phyloP scores from a whole-genome alignment of 257 asterid species.

The Jacaranda copaia region DNA sequence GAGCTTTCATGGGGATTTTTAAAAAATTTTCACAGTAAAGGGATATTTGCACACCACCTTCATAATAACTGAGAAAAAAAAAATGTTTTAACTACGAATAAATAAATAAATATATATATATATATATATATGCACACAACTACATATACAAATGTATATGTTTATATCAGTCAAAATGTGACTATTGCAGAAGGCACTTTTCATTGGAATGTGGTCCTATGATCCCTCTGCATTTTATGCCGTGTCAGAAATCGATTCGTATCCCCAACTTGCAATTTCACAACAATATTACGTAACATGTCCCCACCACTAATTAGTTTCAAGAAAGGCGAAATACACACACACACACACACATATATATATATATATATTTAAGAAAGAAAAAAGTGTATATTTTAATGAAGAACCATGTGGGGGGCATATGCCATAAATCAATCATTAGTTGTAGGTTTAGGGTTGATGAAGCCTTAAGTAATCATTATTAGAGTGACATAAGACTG shows the following conservation, averaged over 20 bases:
- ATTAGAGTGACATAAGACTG: conserved; percentile 35
- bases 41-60: background rate
- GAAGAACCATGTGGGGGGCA: conserved; percentile 63
- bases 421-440: conserved; percentile 42
- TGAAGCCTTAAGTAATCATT: conserved; percentile 43
- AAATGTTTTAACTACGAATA: background rate
- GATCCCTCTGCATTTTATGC: conserved; percentile 33
- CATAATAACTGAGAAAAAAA: too few relatives aligned
- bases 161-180: conserved; percentile 21
- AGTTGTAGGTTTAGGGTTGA: conserved; percentile 46
- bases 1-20: too few relatives aligned
- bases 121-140: background rate
- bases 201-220: conserved; percentile 40
- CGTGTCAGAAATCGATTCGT: conserved; percentile 41
- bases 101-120: too few relatives aligned
- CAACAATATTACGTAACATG: conserved; percentile 34
- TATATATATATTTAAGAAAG: background rate
- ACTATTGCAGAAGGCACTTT: conserved; percentile 23
- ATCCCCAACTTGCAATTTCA: conserved; percentile 58
- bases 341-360: too few relatives aligned
- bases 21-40: background rate
- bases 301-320: conserved; percentile 60
- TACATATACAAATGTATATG: background rate
- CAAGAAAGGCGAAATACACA: too few relatives aligned
- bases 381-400: conserved; percentile 26